Percentiles rank a stretch among this genome's conserved stretches.
Evolutionary conservation across 306 rosid genomes (phyloP).

Genomic region (Lablab purpureus): DNA sequence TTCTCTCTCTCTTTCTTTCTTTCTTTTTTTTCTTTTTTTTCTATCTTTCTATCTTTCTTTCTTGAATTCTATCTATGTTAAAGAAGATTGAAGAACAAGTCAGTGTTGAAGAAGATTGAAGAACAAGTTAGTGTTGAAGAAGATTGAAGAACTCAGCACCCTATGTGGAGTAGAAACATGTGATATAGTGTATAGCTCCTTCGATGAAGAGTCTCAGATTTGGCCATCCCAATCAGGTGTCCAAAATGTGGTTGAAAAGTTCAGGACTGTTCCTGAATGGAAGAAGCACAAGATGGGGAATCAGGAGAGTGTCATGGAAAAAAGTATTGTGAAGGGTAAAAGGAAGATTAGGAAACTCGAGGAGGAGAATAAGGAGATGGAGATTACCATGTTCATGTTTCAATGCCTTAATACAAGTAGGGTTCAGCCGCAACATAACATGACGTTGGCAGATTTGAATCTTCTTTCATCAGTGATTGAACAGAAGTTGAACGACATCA

Average conservation of each 20-base stretch:
- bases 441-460: neutral
- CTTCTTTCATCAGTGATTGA: neutral
- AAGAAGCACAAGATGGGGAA: neutral
- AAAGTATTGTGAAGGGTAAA: neutral
- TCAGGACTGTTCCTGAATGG: neutral
- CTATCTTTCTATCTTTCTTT: too few species aligned
- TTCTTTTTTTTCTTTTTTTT: too few species aligned
- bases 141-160: conserved; percentile 43
- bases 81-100: too few species aligned
- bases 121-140: conserved; percentile 47
- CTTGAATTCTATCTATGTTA: too few species aligned
- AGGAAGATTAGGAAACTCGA: neutral
- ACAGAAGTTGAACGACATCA: neutral
- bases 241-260: neutral
- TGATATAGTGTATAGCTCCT: conserved; percentile 42
- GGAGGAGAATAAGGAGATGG: neutral
- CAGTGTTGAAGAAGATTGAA: too few species aligned
- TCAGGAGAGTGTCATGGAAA: neutral
- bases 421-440: neutral
- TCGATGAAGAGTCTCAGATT: conserved; percentile 3
- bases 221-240: neutral
- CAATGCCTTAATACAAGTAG: neutral
- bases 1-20: too few species aligned
- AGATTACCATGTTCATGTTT: neutral
- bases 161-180: conserved; percentile 54